A percentile compares a stretch with the other conserved stretches of the same genome.
Conservation (phyloP, 2,329 filamentous ascomycete genomes). For the Neoascochyta sp. region DNA sequence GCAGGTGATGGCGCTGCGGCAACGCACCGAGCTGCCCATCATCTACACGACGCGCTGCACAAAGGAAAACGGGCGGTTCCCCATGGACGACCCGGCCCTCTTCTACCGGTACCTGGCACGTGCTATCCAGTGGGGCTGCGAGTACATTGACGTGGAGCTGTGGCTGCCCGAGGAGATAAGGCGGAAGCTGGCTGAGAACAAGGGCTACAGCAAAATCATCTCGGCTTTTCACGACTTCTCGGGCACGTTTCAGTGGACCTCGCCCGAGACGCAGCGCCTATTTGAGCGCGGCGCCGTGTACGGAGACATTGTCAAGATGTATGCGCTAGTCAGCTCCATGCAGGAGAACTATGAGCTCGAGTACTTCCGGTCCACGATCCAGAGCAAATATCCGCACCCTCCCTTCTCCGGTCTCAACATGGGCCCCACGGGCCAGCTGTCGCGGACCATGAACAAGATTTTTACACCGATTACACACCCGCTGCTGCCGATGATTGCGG, state of each 20-base stretch:
- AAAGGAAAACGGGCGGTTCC: slow-evolving; percentile 77
- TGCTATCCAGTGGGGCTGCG: slow-evolving; percentile 83
- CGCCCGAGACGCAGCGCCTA: slow-evolving; percentile 64
- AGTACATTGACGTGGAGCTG: slow-evolving; percentile 85
- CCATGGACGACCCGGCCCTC: slow-evolving; percentile 71
- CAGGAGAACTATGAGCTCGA: slow-evolving; percentile 89
- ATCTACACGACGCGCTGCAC: slow-evolving; percentile 84
- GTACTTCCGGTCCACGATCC: slow-evolving; percentile 77
- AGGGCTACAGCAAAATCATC: slow-evolving; percentile 79
- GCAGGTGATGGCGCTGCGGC: slow-evolving; percentile 78
- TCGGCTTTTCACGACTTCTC: slow-evolving; percentile 92
- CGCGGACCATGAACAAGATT: slow-evolving; percentile 76
- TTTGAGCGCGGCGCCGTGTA: slow-evolving; percentile 70
- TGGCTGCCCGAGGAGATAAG: slow-evolving; percentile 79
- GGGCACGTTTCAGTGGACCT: slow-evolving; percentile 78
- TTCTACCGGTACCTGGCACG: slow-evolving; percentile 78
- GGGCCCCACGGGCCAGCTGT: slow-evolving; percentile 81
- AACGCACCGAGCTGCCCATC: slow-evolving; percentile 82
- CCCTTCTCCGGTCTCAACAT: slow-evolving; percentile 83
- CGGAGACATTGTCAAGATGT: slow-evolving; percentile 88
- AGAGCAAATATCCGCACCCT: slow-evolving; percentile 64
- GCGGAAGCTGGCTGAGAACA: slow-evolving; percentile 61
- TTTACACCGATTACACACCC: slow-evolving; percentile 88
- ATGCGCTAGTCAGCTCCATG: slow-evolving; percentile 73
- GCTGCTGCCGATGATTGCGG: slow-evolving; percentile 75